These are phyloP conservation scores for Wallacemonas sp. DNA, from an alignment of 208 protist species.

Conservation along the genomic window DNA sequence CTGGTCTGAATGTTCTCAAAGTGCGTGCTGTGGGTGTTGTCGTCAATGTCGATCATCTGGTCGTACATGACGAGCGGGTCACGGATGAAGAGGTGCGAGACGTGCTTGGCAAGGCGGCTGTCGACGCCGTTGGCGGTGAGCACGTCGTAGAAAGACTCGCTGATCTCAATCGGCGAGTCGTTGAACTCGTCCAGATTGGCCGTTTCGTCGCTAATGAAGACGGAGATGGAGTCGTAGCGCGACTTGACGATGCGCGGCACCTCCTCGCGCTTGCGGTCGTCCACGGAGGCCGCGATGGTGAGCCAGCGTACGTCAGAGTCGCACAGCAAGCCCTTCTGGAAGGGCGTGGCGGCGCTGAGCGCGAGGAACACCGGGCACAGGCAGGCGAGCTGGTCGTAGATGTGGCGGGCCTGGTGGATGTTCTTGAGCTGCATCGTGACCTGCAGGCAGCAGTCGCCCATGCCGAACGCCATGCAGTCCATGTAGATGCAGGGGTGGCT, in stretches of 20 bases:
- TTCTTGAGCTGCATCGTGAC: constrained; percentile 96
- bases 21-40: constrained; percentile 93
- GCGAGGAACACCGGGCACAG: constrained; percentile 96
- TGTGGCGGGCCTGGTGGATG: constrained; percentile 91
- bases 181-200: constrained; percentile 87
- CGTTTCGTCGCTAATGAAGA: constrained; percentile 84
- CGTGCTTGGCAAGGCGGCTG: constrained; percentile 91
- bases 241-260: constrained; percentile 95
- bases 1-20: constrained; percentile 99
- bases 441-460: constrained; percentile 98
- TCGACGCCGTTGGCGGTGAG: constrained; percentile 93
- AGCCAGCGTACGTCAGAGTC: constrained; percentile 97
- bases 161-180: constrained; percentile 83
- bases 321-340: constrained; percentile 95
- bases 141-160: constrained; percentile 74
- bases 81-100: constrained; percentile 98
- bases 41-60: constrained; percentile 94
- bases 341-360: constrained; percentile 95
- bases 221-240: constrained; percentile 95
- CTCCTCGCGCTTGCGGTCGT: constrained; percentile 95
- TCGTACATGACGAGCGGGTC: constrained; percentile 98
- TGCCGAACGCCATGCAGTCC: constrained; percentile 99
- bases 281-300: constrained; percentile 96
- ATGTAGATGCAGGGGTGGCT: constrained; percentile 96
- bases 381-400: constrained; percentile 98